Base-by-base conservation (phyloP, 306 rosid species). In the Vigna reflexopilosa region DNA sequence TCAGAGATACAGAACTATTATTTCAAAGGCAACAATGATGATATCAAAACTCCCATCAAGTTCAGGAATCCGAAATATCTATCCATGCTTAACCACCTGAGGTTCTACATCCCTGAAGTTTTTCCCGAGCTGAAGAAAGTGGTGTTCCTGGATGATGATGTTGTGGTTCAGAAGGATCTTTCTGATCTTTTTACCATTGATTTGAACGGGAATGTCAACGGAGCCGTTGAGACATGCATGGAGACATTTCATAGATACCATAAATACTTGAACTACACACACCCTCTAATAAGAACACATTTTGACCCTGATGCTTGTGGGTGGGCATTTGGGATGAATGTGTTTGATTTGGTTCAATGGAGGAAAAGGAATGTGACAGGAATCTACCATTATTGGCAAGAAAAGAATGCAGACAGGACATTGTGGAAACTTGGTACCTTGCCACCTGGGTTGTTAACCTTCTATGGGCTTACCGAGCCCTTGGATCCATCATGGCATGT, bases 231-330 rank as follows among this genome's bases (percentile, higher is more conserved):
- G 87, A 91, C 93, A 30, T 91, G 96, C 89, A 91, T 87, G 96
- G 96, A 89, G 84, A 91, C 93, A 62, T 91, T 91, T 83, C 96
- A 88, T 68, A 84, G 96, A 77, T 91, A 89, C 82, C 96, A 91
- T 55, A 91, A 89, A 58, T 91, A 91, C 69, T 70, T 91, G 83
- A 91, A 89, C 32, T 89, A 85, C 83, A 84, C 96, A 44, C 93
- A 91, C 52, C 91, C 96, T 67, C 91, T 91, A 42, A 87, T 91
- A 58, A 79, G 96, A 10, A 28, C 86, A 9, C 93, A 91, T 83
- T 91, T 89, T 79, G 96, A 91, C 66, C 96, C 96, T 2, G 93
- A 91, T 84, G 93, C 96, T 9, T 91, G 96, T 62, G 96, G 96
- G 54, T 90, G 93, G 96, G 93, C 96, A 13, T 90, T 90, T 76